Percentiles rank a stretch among this genome's conserved stretches.
Evolutionary conservation across 202 grass and related monocot genomes (phyloP).

Genomic region (Brachypodium distachyon): DNA sequence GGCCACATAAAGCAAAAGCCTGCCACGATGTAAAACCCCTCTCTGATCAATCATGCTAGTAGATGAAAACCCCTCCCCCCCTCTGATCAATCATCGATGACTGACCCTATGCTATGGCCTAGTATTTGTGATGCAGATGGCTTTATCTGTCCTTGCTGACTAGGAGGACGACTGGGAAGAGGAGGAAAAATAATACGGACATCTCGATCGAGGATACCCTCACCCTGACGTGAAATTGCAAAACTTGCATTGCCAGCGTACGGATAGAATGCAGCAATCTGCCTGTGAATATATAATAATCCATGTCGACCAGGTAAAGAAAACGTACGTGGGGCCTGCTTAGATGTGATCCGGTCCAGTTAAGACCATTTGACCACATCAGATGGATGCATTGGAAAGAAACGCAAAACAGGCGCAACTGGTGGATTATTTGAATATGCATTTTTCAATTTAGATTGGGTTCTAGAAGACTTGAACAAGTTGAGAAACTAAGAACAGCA

Average conservation of each 20-base stretch:
- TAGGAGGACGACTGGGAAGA: neutral
- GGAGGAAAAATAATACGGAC: neutral
- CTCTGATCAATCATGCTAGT: constrained; percentile 3
- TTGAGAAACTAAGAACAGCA: neutral
- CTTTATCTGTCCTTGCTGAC: constrained; percentile 21
- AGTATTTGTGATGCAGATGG: neutral
- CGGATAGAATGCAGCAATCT: neutral
- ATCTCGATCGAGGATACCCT: neutral
- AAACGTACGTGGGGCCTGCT: neutral
- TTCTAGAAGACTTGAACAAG: neutral
- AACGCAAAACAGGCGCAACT: neutral
- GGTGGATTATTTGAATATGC: no score
- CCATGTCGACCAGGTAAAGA: neutral
- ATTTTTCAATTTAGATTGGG: neutral
- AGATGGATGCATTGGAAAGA: neutral
- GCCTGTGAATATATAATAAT: neutral
- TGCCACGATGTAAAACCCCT: neutral
- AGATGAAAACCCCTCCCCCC: neutral
- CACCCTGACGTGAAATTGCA: constrained; percentile 12
- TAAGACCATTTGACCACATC: neutral
- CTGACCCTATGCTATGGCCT: neutral
- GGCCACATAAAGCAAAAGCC: constrained; percentile 36
- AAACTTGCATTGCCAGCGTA: neutral
- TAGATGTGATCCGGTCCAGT: neutral
- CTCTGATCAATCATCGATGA: constrained; percentile 10